Evolutionary conservation across 1,139 yeast species (phyloP).

Genomic region (Candida sp.): DNA sequence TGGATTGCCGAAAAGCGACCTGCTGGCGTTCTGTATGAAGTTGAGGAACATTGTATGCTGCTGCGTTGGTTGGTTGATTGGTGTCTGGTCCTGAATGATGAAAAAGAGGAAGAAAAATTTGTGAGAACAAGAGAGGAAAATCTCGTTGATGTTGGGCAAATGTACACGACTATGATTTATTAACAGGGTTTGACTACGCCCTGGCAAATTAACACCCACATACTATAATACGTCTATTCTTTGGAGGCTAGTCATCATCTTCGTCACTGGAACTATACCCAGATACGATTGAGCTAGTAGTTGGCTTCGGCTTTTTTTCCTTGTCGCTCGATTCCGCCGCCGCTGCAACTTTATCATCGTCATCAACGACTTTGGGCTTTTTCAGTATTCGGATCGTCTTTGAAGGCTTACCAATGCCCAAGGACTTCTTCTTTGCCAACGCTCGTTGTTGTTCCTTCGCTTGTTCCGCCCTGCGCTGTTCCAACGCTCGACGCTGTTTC

Average conservation of each 20-base stretch:
- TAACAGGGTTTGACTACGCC: not conserved
- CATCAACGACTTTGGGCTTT: not conserved
- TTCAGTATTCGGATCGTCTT: not conserved
- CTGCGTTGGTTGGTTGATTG: not conserved
- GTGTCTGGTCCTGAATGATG: not conserved
- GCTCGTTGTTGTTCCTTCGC: conserved; percentile 6
- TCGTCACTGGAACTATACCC: conserved; percentile 3
- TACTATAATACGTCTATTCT: not conserved
- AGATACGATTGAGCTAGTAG: not conserved
- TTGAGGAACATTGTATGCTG: conserved; percentile 14
- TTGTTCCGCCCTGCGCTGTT: conserved; percentile 11
- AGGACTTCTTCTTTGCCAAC: not conserved
- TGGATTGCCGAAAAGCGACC: conserved; percentile 18
- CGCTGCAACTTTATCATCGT: not conserved
- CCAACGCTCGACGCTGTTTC: conserved; percentile 14
- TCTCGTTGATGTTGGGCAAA: not conserved
- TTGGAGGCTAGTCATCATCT: not conserved
- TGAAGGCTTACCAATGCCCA: not conserved
- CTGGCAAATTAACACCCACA: not conserved
- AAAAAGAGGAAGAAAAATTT: conserved; percentile 2
- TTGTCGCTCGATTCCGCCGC: not conserved
- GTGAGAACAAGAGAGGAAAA: not conserved
- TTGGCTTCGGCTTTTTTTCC: not conserved
- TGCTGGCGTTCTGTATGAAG: conserved; percentile 20
- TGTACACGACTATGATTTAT: conserved; percentile 4